phyloP scores from a whole-genome alignment of 176 grass and related monocot species.

The Saccharum spontaneum region DNA sequence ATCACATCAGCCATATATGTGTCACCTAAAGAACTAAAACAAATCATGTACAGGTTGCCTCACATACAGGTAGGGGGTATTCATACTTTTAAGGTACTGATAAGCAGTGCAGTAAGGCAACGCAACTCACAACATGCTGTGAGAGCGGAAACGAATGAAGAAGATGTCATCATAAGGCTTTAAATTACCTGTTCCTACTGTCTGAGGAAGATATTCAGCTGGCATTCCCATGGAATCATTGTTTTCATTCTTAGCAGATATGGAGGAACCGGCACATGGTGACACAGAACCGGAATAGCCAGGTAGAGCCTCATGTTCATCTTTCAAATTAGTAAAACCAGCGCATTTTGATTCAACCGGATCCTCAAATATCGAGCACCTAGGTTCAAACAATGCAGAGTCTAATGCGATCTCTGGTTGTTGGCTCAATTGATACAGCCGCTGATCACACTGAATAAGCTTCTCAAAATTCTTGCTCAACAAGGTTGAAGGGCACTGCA shows the following conservation, averaged over 20 bases:
- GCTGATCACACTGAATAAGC: conserved; percentile 88
- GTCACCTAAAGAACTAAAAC: neutral
- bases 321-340: conserved; percentile 56
- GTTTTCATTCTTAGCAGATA: conserved; percentile 62
- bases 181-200: conserved; percentile 62
- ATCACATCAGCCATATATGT: conserved; percentile 3
- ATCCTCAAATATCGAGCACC: conserved; percentile 83
- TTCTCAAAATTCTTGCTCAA: conserved; percentile 98
- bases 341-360: conserved; percentile 55
- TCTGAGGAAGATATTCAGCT: conserved; percentile 51
- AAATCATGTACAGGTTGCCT: neutral
- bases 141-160: neutral
- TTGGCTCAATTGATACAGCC: conserved; percentile 73
- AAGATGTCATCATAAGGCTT: neutral
- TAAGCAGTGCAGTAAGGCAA: neutral
- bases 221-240: conserved; percentile 57
- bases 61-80: neutral
- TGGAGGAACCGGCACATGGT: conserved; percentile 60
- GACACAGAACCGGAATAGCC: conserved; percentile 63
- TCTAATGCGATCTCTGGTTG: conserved; percentile 72
- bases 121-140: neutral
- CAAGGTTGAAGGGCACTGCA: conserved; percentile 68
- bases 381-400: conserved; percentile 71
- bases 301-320: conserved; percentile 63
- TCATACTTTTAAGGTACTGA: neutral